phyloP scores from a whole-genome alignment of 2,329 filamentous ascomycete species.

The Pseudovirgaria hyperparasitica region DNA sequence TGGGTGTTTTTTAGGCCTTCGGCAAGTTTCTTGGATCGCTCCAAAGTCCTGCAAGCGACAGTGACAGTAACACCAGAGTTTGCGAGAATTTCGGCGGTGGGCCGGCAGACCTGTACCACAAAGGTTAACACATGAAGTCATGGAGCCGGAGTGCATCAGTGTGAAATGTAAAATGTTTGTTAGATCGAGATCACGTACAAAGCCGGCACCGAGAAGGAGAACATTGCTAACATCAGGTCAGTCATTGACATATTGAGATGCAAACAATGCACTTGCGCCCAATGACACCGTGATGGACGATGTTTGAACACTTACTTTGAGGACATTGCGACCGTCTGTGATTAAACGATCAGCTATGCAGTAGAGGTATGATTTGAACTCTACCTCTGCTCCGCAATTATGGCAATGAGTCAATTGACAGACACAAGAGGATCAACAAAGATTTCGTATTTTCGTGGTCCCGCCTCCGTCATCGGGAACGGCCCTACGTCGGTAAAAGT shows the following conservation, averaged over 20 bases:
- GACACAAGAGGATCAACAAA: too few relatives aligned
- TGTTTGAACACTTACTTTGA: too few relatives aligned
- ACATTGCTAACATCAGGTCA: slow-evolving; percentile 7
- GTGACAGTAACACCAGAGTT: slow-evolving; percentile 45
- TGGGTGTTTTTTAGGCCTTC: slow-evolving; percentile 55
- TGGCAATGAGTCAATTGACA: too few relatives aligned
- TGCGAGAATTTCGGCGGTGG: slow-evolving; percentile 46
- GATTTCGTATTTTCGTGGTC: too few relatives aligned
- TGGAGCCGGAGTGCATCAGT: slow-evolving; percentile 9
- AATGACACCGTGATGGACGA: too few relatives aligned
- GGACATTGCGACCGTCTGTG: too few relatives aligned
- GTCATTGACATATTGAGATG: not conserved
- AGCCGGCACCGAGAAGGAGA: slow-evolving; percentile 26
- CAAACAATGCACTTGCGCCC: not conserved
- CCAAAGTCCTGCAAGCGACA: slow-evolving; percentile 69
- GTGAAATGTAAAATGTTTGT: slow-evolving; percentile 1
- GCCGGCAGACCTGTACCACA: slow-evolving; percentile 32
- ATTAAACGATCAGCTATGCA: too few relatives aligned
- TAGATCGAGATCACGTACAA: slow-evolving; percentile 15
- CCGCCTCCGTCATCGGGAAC: slow-evolving; percentile 13
- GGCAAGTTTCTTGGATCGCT: slow-evolving; percentile 61
- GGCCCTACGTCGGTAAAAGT: slow-evolving; percentile 18
- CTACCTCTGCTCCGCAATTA: too few relatives aligned
- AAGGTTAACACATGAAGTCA: too few relatives aligned
- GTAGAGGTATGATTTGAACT: too few relatives aligned